Percentiles rank a stretch among this genome's conserved stretches.
Conservation (phyloP, 2,329 filamentous ascomycete genomes). For the Alternaria consortialis region DNA sequence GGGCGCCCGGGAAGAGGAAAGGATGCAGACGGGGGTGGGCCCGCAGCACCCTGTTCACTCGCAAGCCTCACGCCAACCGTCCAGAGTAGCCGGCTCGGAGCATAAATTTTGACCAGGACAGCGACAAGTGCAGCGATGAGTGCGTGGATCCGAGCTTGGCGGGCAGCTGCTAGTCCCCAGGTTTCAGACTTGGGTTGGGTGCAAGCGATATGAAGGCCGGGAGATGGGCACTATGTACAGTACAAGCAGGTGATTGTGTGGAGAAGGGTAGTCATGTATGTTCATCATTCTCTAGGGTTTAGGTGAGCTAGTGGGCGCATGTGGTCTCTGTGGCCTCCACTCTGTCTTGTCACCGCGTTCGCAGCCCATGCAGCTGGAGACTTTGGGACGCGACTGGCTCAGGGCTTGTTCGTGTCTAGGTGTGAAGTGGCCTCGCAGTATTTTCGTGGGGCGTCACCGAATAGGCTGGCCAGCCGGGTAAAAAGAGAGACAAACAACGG, state of each 20-base stretch:
- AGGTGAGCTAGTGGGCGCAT: conserved; percentile 35
- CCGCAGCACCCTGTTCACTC: conserved; percentile 37
- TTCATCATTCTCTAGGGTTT: conserved; percentile 20
- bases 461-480: conserved; percentile 45
- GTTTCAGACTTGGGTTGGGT: conserved; percentile 26
- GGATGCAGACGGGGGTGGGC: conserved; percentile 39
- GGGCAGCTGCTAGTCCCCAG: conserved; percentile 31
- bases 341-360: conserved; percentile 24
- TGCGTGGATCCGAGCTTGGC: conserved; percentile 44
- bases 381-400: conserved; percentile 26
- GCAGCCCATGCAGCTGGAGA: conserved; percentile 34
- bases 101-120: conserved; percentile 37
- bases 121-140: conserved; percentile 32
- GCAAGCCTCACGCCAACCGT: conserved; percentile 46
- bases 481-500: conserved; percentile 47
- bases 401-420: conserved; percentile 15
- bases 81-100: conserved; percentile 39
- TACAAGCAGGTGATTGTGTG: conserved; percentile 24
- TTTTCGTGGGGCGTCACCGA: conserved; percentile 44
- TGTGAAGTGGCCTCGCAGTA: conserved; percentile 26
- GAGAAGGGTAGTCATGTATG: conserved; percentile 20
- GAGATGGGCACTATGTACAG: conserved; percentile 16
- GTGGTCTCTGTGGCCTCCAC: conserved; percentile 32
- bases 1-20: conserved; percentile 40
- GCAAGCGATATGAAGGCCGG: conserved; percentile 29